Base-by-base conservation (phyloP, 2,329 filamentous ascomycete species). In the Ceratocystis destructans region DNA sequence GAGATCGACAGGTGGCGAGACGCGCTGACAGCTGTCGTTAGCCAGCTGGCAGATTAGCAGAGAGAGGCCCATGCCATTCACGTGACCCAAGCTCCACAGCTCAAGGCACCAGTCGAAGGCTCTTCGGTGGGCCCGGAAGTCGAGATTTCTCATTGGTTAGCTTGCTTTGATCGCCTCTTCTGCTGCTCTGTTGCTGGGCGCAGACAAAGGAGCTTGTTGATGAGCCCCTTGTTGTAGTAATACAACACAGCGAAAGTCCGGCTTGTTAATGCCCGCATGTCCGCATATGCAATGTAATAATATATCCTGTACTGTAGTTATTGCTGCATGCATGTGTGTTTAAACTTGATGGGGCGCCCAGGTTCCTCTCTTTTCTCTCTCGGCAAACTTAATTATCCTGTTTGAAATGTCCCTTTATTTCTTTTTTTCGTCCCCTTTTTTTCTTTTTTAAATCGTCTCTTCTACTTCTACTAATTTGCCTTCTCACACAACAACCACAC, bases 51-150 rank as follows among this genome's bases (percentile, higher is more conserved):
- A 22, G 1, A 7, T 0, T 22, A 25, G 2, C 1, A n/a, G n/a
- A 50, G 46, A 50, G 17, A 3, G 46, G 46, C 5, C n/a, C 2
- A 22, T 50, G 1, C 5, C 8, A 0, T 3, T 41, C 37, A 41
- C 37, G 37, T 41, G 37, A 41, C 37, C 12, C 4, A 0, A 4
- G 10, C 37, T 41, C 37, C 37, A 41, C 37, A 41, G 37, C 37
- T 41, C 37, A 41, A 41, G 37, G 37, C 37, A 41, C 37, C 37
- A 12, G 37, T 41, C 37, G n/a, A 41, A 41, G 37, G 37, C 4
- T 41, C 37, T 45, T 65, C 50, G 63, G 63, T 65, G 41, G 50
- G 46, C 50, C 33, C 63, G 63, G 50, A 65, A 45, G 50, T 59
- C 3, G 5, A 44, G 15, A 64, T 45, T 48, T 48, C n/a, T 5